A percentile compares a stretch with the other conserved stretches of the same genome.
Conservation (phyloP, 495 filamentous ascomycete genomes). For the Annulohypoxylon nitens region DNA sequence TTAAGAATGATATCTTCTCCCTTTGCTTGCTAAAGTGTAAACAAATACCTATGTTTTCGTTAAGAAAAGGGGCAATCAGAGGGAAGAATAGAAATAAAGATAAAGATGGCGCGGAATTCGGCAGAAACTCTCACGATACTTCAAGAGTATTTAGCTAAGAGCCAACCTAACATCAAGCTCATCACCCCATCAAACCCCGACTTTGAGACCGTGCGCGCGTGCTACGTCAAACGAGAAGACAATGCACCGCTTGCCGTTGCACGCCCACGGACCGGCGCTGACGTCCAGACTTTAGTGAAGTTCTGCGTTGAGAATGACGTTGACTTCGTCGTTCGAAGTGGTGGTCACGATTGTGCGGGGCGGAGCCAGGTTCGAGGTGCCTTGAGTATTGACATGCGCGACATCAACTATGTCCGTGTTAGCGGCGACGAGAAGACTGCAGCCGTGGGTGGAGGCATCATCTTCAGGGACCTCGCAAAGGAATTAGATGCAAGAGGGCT, state of each 20-base stretch:
- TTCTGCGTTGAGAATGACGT: neutral
- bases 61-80: neutral
- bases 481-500: constrained; percentile 2
- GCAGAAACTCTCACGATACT: neutral
- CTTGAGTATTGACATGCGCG: constrained; percentile 11
- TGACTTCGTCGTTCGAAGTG: constrained; percentile 2
- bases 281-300: neutral
- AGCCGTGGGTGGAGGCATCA: neutral
- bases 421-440: constrained; percentile 12
- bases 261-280: neutral
- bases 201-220: constrained; percentile 9
- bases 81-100: neutral
- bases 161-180: constrained; percentile 6
- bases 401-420: constrained; percentile 11
- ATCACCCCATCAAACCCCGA: constrained; percentile 3
- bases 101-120: neutral
- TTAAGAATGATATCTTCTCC: neutral
- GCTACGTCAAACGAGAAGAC: neutral
- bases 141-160: neutral
- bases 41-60: too few relatives aligned
- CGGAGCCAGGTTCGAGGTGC: constrained; percentile 5
- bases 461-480: constrained; percentile 10
- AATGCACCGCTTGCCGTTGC: neutral
- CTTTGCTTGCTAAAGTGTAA: neutral
- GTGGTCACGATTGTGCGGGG: constrained; percentile 11